Evolutionary conservation across 164 flowering plant genomes (phyloP).

Genomic region (Hamamelis virginiana): DNA sequence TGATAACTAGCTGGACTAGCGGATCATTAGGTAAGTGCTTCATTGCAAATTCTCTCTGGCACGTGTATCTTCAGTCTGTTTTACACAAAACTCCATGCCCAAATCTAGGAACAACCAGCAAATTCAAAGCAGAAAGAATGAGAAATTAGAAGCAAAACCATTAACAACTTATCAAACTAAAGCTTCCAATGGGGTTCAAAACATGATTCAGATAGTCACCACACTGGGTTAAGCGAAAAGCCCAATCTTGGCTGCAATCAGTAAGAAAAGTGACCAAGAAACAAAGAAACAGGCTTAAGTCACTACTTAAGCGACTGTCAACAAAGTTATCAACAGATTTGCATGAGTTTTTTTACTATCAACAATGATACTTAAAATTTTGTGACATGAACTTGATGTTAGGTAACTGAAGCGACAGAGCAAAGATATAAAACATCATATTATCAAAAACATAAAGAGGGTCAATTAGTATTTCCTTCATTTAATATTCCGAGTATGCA

Average conservation of each 20-base stretch:
- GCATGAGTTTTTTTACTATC: background rate
- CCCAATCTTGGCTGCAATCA: background rate
- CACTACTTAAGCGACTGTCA: no score
- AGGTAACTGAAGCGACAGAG: background rate
- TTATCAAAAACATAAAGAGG: background rate
- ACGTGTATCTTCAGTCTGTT: constrained; percentile 86
- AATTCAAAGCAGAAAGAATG: background rate
- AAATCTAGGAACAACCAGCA: constrained; percentile 93
- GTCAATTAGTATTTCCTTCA: background rate
- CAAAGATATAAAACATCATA: background rate
- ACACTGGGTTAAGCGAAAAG: background rate
- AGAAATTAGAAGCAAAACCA: constrained; percentile 1
- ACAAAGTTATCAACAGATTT: background rate
- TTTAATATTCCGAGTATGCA: background rate
- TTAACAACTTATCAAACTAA: background rate
- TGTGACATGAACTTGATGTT: background rate
- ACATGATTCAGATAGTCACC: no score
- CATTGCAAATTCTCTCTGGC: constrained; percentile 94
- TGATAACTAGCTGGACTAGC: constrained; percentile 73
- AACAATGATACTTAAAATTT: background rate
- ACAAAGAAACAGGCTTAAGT: background rate
- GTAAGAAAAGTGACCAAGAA: background rate
- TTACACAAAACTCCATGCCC: constrained; percentile 96
- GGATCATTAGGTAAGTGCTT: constrained; percentile 95
- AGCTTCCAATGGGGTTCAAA: background rate